Evolutionary conservation across 2,329 filamentous ascomycete species (phyloP).

Genomic region (Rhynchosporium agropyri): DNA sequence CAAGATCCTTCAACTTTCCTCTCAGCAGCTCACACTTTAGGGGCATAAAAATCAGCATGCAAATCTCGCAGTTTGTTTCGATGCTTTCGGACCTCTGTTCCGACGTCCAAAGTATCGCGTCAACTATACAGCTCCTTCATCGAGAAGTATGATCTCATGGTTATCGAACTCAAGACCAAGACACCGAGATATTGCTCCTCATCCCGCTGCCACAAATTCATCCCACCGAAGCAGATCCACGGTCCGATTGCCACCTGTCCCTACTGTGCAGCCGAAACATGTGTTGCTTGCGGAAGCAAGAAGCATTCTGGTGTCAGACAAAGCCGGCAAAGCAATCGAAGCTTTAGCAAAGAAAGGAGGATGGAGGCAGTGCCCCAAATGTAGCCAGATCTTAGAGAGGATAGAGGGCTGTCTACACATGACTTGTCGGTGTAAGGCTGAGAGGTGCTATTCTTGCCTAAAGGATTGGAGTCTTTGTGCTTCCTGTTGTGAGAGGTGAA

Average conservation of each 20-base stretch:
- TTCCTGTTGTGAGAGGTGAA: constrained; percentile 7
- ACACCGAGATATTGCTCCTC: constrained; percentile 38
- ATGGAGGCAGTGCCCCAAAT: constrained; percentile 39
- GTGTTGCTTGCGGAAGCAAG: constrained; percentile 31
- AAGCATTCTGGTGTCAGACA: constrained; percentile 38
- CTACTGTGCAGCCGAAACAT: constrained; percentile 32
- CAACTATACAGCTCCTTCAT: constrained; percentile 25
- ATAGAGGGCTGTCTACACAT: constrained; percentile 41
- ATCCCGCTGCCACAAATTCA: constrained; percentile 34
- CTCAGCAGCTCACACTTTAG: constrained; percentile 16
- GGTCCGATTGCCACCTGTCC: constrained; percentile 33
- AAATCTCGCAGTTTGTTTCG: constrained; percentile 29
- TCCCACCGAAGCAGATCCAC: constrained; percentile 34
- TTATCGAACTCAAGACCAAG: constrained; percentile 37
- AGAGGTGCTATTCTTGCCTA: constrained; percentile 40
- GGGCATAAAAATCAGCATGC: constrained; percentile 31
- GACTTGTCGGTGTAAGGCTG: constrained; percentile 37
- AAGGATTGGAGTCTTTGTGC: constrained; percentile 30
- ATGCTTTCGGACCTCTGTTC: constrained; percentile 28
- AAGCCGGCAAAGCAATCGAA: constrained; percentile 31
- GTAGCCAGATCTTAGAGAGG: constrained; percentile 36
- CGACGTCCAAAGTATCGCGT: neutral
- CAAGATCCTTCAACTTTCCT: neutral
- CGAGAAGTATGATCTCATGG: constrained; percentile 30
- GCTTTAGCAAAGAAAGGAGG: constrained; percentile 34